These are phyloP conservation scores for Teratosphaeria gauchensis DNA, from an alignment of 2,329 filamentous ascomycete genomes.

Conservation along the genomic window DNA sequence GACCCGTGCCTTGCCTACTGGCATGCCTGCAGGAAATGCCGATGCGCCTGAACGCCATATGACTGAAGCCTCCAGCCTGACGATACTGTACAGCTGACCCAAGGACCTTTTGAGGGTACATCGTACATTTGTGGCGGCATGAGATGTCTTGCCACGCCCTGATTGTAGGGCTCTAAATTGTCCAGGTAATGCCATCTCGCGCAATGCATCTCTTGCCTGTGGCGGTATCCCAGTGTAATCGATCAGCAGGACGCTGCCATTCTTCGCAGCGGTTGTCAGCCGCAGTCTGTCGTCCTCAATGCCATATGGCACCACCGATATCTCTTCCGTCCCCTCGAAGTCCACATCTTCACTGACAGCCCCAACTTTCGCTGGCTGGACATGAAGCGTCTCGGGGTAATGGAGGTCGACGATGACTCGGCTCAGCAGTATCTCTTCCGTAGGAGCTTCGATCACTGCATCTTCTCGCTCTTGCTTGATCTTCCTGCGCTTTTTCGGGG, in stretches of 20 bases:
- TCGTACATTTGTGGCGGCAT: conserved; percentile 4
- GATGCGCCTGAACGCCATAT: conserved; percentile 23
- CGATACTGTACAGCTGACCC: conserved; percentile 15
- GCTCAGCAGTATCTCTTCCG: conserved; percentile 15
- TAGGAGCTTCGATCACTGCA: neutral
- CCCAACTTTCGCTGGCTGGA: conserved; percentile 2
- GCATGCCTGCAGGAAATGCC: conserved; percentile 19
- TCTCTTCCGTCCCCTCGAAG: conserved; percentile 9
- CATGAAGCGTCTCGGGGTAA: conserved; percentile 14
- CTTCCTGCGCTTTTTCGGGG: conserved; percentile 18
- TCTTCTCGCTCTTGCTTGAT: neutral
- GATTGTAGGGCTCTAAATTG: conserved; percentile 4
- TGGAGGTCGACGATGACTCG: conserved; percentile 19
- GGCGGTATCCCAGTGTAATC: conserved; percentile 12
- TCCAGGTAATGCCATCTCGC: conserved; percentile 9
- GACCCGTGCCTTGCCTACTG: conserved; percentile 12
- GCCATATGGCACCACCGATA: conserved; percentile 11
- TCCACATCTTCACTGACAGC: conserved; percentile 13
- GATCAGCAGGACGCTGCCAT: conserved; percentile 15
- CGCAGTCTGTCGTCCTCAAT: conserved; percentile 13
- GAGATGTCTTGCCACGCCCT: neutral
- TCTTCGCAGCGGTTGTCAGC: conserved; percentile 8
- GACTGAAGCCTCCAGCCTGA: conserved; percentile 18
- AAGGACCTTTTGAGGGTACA: conserved; percentile 17
- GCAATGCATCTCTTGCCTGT: conserved; percentile 8